Percentiles rank a stretch among this genome's conserved stretches.
Evolutionary conservation across 2,329 filamentous ascomycete species (phyloP).

Genomic region (Stachybotrys echinatus): DNA sequence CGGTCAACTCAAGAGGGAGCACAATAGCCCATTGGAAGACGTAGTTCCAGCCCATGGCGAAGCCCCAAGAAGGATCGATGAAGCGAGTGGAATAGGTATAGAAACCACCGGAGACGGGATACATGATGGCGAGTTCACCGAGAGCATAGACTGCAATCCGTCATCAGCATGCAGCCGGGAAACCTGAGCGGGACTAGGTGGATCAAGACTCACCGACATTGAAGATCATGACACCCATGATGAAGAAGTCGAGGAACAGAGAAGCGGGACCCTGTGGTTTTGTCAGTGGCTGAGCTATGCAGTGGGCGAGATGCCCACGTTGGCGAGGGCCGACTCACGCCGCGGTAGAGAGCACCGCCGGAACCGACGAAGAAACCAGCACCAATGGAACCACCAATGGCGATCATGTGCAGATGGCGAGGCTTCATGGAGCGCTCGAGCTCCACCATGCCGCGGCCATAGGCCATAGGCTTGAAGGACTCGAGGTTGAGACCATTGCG

Average conservation of each 20-base stretch:
- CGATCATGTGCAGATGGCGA: constrained; percentile 55
- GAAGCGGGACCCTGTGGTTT: constrained; percentile 30
- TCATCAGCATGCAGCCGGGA: background rate
- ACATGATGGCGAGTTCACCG: constrained; percentile 53
- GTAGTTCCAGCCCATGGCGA: constrained; percentile 47
- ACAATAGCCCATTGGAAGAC: constrained; percentile 43
- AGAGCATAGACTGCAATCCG: constrained; percentile 41
- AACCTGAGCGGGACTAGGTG: background rate
- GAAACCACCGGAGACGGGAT: constrained; percentile 54
- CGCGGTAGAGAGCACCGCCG: constrained; percentile 40
- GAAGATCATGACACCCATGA: constrained; percentile 52
- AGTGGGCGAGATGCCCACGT: no score
- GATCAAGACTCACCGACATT: constrained; percentile 33
- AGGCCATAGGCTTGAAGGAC: constrained; percentile 31
- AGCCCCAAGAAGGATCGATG: constrained; percentile 53
- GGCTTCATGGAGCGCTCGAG: constrained; percentile 42
- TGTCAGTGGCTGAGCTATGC: background rate
- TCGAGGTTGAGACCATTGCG: constrained; percentile 31
- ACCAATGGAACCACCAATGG: constrained; percentile 39
- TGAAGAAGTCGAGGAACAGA: constrained; percentile 40
- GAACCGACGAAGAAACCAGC: constrained; percentile 43
- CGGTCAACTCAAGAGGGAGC: constrained; percentile 42
- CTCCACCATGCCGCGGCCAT: constrained; percentile 25
- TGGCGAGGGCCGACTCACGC: constrained; percentile 32
- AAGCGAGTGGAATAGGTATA: constrained; percentile 55